A percentile compares a stretch with the other conserved stretches of the same genome.
These are phyloP conservation scores for Chloroidium sp. DNA, from an alignment of 163 green algal genomes.

Conservation along the genomic window DNA sequence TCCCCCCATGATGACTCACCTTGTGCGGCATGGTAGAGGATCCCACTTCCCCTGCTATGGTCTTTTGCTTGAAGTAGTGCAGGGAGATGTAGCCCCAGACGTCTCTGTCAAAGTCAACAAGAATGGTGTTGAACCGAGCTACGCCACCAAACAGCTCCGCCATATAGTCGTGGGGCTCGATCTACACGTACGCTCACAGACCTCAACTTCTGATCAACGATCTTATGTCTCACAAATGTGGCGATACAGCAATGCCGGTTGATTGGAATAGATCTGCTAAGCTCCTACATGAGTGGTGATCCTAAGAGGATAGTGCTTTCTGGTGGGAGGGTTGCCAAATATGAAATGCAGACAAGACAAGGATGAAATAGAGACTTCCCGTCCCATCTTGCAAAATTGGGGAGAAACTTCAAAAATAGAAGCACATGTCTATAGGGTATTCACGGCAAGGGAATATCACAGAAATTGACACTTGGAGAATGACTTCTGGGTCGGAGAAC, in stretches of 20 bases:
- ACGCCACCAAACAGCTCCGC: conserved; percentile 90
- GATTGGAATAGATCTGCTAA: background rate
- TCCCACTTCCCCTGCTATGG: conserved; percentile 83
- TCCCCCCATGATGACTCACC: conserved; percentile 24
- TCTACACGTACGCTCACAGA: conserved; percentile 52
- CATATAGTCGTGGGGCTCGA: conserved; percentile 99
- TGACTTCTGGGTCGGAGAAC: no score
- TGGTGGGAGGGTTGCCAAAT: no score
- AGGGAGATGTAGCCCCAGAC: conserved; percentile 98
- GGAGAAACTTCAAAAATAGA: no score
- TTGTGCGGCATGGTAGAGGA: conserved; percentile 99
- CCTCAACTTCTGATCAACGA: background rate
- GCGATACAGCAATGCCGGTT: background rate
- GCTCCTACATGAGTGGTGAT: background rate
- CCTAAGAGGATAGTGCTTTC: no score
- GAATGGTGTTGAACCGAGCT: conserved; percentile 91
- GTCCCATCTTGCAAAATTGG: no score
- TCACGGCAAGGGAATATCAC: no score
- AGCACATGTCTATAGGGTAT: no score
- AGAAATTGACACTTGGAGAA: no score
- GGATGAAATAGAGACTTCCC: no score
- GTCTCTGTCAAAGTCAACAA: conserved; percentile 96
- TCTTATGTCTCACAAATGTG: no score
- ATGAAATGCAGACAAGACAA: no score
- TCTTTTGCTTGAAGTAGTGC: conserved; percentile 95